These are phyloP conservation scores for Mucor irregularis DNA, from an alignment of 371 early-diverging fungal species.

Conservation along the genomic window DNA sequence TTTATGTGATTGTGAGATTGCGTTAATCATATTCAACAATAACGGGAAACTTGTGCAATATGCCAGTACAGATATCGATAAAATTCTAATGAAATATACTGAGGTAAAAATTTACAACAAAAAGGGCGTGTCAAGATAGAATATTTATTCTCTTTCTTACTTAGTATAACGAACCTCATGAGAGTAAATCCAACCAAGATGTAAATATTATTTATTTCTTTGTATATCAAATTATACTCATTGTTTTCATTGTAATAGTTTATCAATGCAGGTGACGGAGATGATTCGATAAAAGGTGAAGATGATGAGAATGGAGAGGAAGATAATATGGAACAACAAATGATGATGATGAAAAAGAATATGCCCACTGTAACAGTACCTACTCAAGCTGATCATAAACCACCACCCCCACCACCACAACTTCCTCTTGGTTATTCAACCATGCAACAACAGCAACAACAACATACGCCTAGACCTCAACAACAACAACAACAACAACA, in stretches of 20 bases:
- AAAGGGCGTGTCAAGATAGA: neutral
- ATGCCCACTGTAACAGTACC: constrained; percentile 29
- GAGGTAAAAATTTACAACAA: constrained; percentile 52
- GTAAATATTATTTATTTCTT: constrained; percentile 1
- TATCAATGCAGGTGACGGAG: constrained; percentile 20
- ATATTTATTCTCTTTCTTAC: neutral
- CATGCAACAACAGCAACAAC: constrained; percentile 8
- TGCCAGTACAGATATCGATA: constrained; percentile 90
- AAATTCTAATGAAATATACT: constrained; percentile 89
- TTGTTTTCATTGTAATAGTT: constrained; percentile 1
- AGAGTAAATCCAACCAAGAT: constrained; percentile 50
- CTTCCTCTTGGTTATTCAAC: no score
- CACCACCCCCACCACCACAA: neutral
- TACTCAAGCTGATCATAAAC: constrained; percentile 18
- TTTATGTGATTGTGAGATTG: constrained; percentile 96
- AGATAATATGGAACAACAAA: constrained; percentile 7
- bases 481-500: constrained; percentile 7
- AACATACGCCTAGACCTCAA: constrained; percentile 3
- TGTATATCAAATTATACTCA: neutral
- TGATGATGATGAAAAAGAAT: constrained; percentile 10
- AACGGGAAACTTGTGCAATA: constrained; percentile 93
- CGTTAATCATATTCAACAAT: constrained; percentile 89
- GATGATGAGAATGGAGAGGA: constrained; percentile 15
- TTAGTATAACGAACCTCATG: constrained; percentile 49
- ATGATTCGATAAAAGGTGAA: constrained; percentile 24